Evolutionary conservation across 805 yeast genomes (phyloP).

Genomic region (Kregervanrija pseudodelftensis): DNA sequence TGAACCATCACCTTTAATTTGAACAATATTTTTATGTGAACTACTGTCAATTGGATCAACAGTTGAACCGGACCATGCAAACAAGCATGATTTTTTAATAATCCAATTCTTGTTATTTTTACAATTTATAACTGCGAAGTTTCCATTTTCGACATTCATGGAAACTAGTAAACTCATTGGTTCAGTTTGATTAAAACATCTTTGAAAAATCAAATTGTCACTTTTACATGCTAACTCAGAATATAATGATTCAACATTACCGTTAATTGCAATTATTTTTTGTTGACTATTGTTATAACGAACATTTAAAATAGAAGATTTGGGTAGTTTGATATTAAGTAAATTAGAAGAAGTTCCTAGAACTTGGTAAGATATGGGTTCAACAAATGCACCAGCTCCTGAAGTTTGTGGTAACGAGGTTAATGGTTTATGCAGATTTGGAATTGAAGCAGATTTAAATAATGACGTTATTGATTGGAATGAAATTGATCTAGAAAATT

Average conservation of each 20-base stretch:
- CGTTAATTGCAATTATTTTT: slow-evolving; percentile 38
- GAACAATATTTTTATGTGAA: slow-evolving; percentile 7
- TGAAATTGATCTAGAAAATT: not conserved
- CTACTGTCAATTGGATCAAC: slow-evolving; percentile 1
- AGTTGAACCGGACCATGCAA: slow-evolving; percentile 40
- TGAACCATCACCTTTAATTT: slow-evolving; percentile 31
- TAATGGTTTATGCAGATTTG: slow-evolving; percentile 13
- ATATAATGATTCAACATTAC: slow-evolving; percentile 27
- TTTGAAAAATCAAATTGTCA: slow-evolving; percentile 25
- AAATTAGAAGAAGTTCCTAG: slow-evolving; percentile 33
- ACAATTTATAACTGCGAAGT: slow-evolving; percentile 29
- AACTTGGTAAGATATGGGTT: slow-evolving; percentile 35
- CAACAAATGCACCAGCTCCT: slow-evolving; percentile 40
- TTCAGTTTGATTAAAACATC: slow-evolving; percentile 24
- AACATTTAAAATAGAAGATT: slow-evolving; percentile 30
- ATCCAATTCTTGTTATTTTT: slow-evolving; percentile 27
- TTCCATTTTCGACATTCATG: slow-evolving; percentile 27
- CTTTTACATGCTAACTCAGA: slow-evolving; percentile 20
- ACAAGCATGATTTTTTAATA: slow-evolving; percentile 29
- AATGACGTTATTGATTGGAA: slow-evolving; percentile 3
- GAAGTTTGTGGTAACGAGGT: slow-evolving; percentile 31
- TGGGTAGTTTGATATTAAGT: slow-evolving; percentile 38
- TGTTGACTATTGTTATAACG: slow-evolving; percentile 32
- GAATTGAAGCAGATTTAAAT: not conserved
- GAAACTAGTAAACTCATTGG: slow-evolving; percentile 30